phyloP scores from a whole-genome alignment of 768 basidiomycete species.

The Lactifluus echinatus region DNA sequence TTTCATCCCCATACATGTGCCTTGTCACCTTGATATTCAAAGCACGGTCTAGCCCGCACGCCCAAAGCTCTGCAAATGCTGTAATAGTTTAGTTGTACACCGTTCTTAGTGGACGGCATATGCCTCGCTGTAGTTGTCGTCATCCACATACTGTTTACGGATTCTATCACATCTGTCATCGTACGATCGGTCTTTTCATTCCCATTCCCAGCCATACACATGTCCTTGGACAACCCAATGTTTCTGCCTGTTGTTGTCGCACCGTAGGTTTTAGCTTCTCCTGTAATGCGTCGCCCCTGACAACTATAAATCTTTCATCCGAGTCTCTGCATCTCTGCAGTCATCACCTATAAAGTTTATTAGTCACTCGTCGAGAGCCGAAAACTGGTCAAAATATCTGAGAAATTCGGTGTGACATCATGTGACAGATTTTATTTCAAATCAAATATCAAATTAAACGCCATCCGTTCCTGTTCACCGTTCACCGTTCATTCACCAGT shows the following conservation, averaged over 20 bases:
- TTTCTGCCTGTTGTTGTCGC: neutral
- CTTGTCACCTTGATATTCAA: neutral
- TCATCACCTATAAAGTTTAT: neutral
- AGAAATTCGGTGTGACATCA: no score
- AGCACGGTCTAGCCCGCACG: neutral
- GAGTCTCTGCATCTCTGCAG: neutral
- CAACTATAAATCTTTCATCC: conserved; percentile 4
- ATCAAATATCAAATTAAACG: no score
- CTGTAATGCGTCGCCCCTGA: neutral
- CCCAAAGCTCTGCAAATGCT: conserved; percentile 2
- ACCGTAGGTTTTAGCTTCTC: neutral
- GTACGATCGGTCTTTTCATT: neutral
- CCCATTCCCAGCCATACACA: neutral
- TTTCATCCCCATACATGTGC: neutral
- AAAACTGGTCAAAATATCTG: no score
- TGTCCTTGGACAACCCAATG: neutral
- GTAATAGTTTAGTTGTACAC: conserved; percentile 12
- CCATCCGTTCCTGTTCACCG: no score
- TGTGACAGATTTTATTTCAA: no score
- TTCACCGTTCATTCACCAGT: no score
- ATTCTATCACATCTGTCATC: conserved; percentile 11
- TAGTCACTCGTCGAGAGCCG: neutral
- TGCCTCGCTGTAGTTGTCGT: neutral
- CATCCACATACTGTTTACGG: conserved; percentile 6
- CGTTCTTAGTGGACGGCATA: conserved; percentile 1